Percentiles rank a stretch among this genome's conserved stretches.
These are phyloP conservation scores for Przewalskia tangutica DNA, from an alignment of 257 asterid genomes.

Conservation along the genomic window DNA sequence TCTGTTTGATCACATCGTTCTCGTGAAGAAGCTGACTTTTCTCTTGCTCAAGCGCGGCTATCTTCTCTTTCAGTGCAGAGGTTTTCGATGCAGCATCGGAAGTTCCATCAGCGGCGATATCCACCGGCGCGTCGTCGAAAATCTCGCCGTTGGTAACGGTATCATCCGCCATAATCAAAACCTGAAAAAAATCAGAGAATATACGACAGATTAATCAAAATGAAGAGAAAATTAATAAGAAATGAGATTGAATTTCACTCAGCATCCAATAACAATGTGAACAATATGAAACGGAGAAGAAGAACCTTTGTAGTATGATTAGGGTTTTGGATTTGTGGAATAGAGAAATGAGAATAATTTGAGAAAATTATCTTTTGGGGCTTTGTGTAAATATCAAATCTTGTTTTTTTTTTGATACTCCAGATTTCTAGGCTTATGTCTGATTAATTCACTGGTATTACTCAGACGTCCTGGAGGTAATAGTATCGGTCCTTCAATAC, in stretches of 20 bases:
- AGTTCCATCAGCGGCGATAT: conserved; percentile 38
- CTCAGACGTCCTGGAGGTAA: too few species aligned
- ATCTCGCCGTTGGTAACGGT: conserved; percentile 30
- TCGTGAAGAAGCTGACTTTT: conserved; percentile 29
- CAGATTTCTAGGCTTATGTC: too few species aligned
- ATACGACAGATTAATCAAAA: not conserved
- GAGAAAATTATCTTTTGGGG: not conserved
- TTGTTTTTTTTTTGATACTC: too few species aligned
- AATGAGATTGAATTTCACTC: not conserved
- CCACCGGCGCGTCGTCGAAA: conserved; percentile 34
- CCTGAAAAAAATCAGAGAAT: not conserved
- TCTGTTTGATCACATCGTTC: conserved; percentile 27
- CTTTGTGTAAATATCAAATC: not conserved
- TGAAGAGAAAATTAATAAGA: not conserved
- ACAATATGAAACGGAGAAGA: not conserved
- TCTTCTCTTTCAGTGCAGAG: conserved; percentile 20
- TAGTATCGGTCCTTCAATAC: too few species aligned
- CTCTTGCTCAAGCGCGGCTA: conserved; percentile 41
- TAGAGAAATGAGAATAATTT: not conserved
- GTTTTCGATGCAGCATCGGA: conserved; percentile 18
- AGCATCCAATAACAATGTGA: too few species aligned
- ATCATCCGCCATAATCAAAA: conserved; percentile 44
- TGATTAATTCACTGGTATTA: too few species aligned
- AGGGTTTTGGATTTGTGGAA: not conserved
- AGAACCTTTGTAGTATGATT: not conserved